Conservation (phyloP, 345 rosid species). For the Streptanthus diversifolius region DNA sequence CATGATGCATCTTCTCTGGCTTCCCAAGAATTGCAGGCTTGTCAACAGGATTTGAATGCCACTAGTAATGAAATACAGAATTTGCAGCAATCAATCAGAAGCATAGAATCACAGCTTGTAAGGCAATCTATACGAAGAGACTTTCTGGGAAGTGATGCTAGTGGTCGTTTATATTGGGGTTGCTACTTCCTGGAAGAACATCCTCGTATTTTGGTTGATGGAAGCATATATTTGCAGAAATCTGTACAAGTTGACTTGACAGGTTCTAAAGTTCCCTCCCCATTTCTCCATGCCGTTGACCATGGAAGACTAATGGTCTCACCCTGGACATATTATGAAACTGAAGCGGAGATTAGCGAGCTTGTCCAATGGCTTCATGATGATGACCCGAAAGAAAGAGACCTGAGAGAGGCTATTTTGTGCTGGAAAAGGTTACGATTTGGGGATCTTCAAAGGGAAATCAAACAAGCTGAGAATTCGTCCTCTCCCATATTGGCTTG, state of each 20-base stretch:
- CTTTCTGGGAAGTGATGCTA: conserved; percentile 80
- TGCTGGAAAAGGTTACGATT: conserved; percentile 56
- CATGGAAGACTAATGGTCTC: conserved; percentile 36
- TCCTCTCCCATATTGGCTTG: conserved; percentile 27
- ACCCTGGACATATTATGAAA: conserved; percentile 65
- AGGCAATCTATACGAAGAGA: conserved; percentile 69
- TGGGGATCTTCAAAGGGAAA: conserved; percentile 41
- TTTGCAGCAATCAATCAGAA: conserved; percentile 57
- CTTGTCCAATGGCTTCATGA: conserved; percentile 71
- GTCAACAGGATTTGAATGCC: conserved; percentile 51
- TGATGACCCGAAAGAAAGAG: conserved; percentile 60
- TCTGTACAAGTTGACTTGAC: conserved; percentile 29
- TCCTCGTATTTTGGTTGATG: conserved; percentile 68
- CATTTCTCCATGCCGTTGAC: conserved; percentile 44
- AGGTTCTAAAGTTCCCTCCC: conserved; percentile 59
- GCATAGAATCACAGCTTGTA: conserved; percentile 55
- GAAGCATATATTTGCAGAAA: conserved; percentile 52
- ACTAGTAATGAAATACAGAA: conserved; percentile 49
- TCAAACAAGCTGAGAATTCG: conserved; percentile 32
- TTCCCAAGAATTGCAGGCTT: conserved; percentile 50
- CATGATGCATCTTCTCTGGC: conserved; percentile 41
- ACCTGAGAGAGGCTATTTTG: conserved; percentile 66
- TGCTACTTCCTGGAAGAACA: conserved; percentile 48
- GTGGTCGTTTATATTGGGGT: conserved; percentile 82
- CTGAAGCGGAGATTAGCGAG: conserved; percentile 64